A percentile compares a stretch with the other conserved stretches of the same genome.
phyloP scores from a whole-genome alignment of 768 basidiomycete genomes.

The Austroboletus eburneus region DNA sequence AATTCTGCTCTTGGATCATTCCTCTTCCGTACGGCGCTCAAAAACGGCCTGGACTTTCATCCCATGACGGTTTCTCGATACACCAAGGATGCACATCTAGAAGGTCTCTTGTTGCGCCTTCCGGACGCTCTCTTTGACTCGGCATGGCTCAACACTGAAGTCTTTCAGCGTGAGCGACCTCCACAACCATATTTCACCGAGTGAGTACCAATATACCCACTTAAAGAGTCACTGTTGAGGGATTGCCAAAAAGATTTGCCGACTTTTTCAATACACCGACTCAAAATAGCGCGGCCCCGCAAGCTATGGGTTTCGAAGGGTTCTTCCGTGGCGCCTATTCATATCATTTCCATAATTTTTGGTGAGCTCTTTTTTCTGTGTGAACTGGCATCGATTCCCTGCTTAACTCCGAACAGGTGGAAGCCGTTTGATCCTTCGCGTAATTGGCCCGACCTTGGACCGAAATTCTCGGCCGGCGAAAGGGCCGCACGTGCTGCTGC shows the following conservation, averaged over 20 bases:
- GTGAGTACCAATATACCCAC: slow-evolving; percentile 37
- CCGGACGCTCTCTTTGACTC: slow-evolving; percentile 97
- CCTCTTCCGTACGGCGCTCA: slow-evolving; percentile 89
- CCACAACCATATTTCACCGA: slow-evolving; percentile 92
- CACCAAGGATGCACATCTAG: slow-evolving; percentile 82
- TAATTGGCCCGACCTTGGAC: slow-evolving; percentile 95
- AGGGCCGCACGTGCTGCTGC: slow-evolving; percentile 51
- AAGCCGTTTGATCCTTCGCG: slow-evolving; percentile 87
- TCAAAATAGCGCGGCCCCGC: slow-evolving; percentile 72
- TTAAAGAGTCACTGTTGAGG: slow-evolving; percentile 1
- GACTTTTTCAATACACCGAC: slow-evolving; percentile 85
- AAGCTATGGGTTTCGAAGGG: slow-evolving; percentile 86
- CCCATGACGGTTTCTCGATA: slow-evolving; percentile 94
- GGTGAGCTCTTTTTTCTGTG: slow-evolving; percentile 52
- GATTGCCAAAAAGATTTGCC: slow-evolving; percentile 55
- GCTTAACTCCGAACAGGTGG: slow-evolving; percentile 60
- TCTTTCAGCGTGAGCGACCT: slow-evolving; percentile 87
- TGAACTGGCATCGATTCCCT: background rate
- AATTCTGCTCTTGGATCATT: slow-evolving; percentile 89
- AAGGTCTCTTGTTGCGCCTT: slow-evolving; percentile 77
- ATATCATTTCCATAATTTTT: slow-evolving; percentile 95
- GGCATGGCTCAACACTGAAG: slow-evolving; percentile 93
- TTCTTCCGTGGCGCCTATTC: slow-evolving; percentile 96
- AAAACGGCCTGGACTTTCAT: slow-evolving; percentile 94
- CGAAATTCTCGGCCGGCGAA: slow-evolving; percentile 74